A percentile compares a stretch with the other conserved stretches of the same genome.
These are phyloP conservation scores for Lentinula aciculospora DNA, from an alignment of 768 basidiomycete genomes.

Conservation along the genomic window DNA sequence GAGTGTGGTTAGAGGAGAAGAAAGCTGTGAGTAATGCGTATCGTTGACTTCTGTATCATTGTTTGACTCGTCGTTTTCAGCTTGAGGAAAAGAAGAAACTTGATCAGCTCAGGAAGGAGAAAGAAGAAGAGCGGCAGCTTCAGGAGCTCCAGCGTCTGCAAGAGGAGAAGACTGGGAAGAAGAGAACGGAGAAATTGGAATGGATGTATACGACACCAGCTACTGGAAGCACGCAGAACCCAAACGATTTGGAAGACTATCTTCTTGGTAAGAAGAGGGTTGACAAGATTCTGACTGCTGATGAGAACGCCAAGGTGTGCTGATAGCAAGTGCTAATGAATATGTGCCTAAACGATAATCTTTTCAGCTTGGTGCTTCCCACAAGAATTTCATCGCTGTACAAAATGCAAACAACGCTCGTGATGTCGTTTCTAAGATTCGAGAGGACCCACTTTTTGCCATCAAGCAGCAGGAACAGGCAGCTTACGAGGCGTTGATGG, in stretches of 20 bases:
- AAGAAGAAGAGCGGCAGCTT: conserved; percentile 94
- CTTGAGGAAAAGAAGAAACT: conserved; percentile 99
- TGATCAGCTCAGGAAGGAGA: conserved; percentile 94
- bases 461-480: conserved; percentile 98
- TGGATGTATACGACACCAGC: conserved; percentile 99
- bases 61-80: conserved; percentile 31
- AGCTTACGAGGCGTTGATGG: conserved; percentile 79
- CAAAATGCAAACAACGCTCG: conserved; percentile 90
- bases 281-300: conserved; percentile 89
- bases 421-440: conserved; percentile 88
- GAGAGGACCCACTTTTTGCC: conserved; percentile 94
- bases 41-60: neutral
- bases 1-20: conserved; percentile 99
- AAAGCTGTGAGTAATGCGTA: conserved; percentile 62
- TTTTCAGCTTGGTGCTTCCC: conserved; percentile 71
- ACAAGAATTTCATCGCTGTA: conserved; percentile 90
- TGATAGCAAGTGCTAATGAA: neutral
- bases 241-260: conserved; percentile 95
- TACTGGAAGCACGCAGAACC: conserved; percentile 77
- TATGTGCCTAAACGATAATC: neutral
- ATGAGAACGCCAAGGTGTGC: conserved; percentile 84
- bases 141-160: conserved; percentile 95
- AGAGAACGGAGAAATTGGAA: conserved; percentile 89
- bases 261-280: conserved; percentile 96
- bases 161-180: conserved; percentile 93